A percentile compares a stretch with the other conserved stretches of the same genome.
These are phyloP conservation scores for Apiotrichum gracile DNA, from an alignment of 1,284 basidiomycete genomes.

Conservation along the genomic window DNA sequence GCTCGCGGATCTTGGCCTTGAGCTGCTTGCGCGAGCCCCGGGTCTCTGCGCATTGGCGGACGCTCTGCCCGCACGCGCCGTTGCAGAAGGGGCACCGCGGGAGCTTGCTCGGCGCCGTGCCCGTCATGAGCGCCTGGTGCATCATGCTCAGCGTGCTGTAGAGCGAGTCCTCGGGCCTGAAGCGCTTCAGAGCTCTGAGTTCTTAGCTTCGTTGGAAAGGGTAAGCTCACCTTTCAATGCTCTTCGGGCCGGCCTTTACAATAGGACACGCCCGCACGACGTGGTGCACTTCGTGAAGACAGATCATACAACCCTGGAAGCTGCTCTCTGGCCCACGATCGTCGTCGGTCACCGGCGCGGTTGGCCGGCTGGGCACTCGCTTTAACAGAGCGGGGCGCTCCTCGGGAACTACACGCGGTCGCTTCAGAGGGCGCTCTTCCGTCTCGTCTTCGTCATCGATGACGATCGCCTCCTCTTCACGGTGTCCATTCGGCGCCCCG, in stretches of 20 bases:
- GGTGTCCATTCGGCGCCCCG: not conserved
- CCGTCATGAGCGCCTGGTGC: not conserved
- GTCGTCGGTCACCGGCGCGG: not conserved
- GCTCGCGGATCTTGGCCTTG: slow-evolving; percentile 27
- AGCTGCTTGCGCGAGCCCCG: slow-evolving; percentile 26
- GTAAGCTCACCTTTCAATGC: slow-evolving; percentile 5
- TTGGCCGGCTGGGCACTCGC: too few relatives aligned
- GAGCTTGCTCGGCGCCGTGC: not conserved
- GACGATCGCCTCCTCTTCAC: not conserved
- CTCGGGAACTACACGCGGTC: not conserved
- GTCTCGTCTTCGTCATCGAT: not conserved
- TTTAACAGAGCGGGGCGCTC: too few relatives aligned
- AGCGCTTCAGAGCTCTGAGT: slow-evolving; percentile 5
- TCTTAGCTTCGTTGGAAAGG: not conserved
- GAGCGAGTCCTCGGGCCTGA: slow-evolving; percentile 1
- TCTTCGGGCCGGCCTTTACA: slow-evolving; percentile 7
- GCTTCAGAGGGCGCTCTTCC: not conserved
- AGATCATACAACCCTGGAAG: slow-evolving; percentile 9
- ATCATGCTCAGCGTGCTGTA: slow-evolving; percentile 6
- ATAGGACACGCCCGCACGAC: slow-evolving; percentile 5
- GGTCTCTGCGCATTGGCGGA: slow-evolving; percentile 26
- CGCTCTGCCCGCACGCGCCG: slow-evolving; percentile 16
- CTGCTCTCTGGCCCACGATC: too few relatives aligned
- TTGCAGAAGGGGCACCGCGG: slow-evolving; percentile 32
- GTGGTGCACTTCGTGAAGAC: not conserved